Evolutionary conservation across 2,329 filamentous ascomycete genomes (phyloP), one percentile per base, ranked within the genome.

Genomic region (Nemania bipapillata): DNA sequence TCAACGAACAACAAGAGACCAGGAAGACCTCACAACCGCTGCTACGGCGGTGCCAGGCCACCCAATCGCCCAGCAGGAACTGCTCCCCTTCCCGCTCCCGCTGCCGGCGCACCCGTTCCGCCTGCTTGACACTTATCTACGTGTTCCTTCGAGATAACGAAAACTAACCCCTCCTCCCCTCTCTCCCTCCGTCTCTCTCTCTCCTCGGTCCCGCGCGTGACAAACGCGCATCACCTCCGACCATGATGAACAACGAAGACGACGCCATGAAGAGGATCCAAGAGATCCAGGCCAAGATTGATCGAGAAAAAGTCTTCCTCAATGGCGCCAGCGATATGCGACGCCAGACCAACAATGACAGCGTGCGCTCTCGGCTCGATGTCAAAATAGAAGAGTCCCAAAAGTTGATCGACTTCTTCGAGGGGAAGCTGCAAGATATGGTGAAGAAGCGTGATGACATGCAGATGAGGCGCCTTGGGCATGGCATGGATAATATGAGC

Each of bases 281-380:
- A 28, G 92, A 93, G 81, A 94, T 99, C 83, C 90, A 92, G 84
- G 92, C 91, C 85, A 98, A 99, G 91, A 98, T 99, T 82, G 93
- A 97, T 86, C 91, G 95, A 80, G 96, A 99, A 83, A 95, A 94
- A 86, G 92, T 91, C 77, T 90, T 98, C 78, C 96, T 99, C 86
- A 92, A 92, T 81, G 95, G 93, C 77, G 95, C 95, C 75, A 96
- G 93, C 83, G 89, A 92, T 76, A 97, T 99, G 94, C 92, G 94
- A 82, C 91, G 94, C 83, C 94, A 96, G 81, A 97, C 95, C 75
- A 93, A 93, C 84, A 99, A 99, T 82, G 92, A 94, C 75, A 88
- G 90, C 70, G 95, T 98, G 73, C 91, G 94, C 78, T 94, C 94
- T 76, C 90, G 93, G 78, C 90, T 97, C 80, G 95, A 98, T 79